Evolutionary conservation across 2,329 filamentous ascomycete species (phyloP), one percentile per base, ranked within the genome.

Genomic region (Arthrobotrys musiformis): DNA sequence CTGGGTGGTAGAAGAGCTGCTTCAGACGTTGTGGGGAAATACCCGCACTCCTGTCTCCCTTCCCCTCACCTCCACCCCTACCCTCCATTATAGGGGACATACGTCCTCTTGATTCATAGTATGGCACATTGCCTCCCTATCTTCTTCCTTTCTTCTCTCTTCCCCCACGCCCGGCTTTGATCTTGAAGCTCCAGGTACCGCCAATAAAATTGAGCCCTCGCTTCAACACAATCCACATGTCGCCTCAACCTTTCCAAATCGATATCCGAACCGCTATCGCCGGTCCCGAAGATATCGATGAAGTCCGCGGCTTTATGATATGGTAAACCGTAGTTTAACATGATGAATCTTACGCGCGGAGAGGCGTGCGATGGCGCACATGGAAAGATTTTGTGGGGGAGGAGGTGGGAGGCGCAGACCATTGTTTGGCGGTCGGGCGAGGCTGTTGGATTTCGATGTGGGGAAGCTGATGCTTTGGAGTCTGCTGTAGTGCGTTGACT

Each of bases 401-500:
- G 58, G 1, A 22, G 37, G 19, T 35, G 66, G n/a, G 54, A 22
- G 4, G 66, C 66, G 24, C 66, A 70, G 7, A 58, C 54, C 66
- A 70, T 70, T 17, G 3, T 42, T 42, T 19, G 40, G 40, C 19
- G n/a, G n/a, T n/a, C n/a, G n/a, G n/a, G n/a, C n/a, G n/a, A n/a
- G n/a, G n/a, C n/a, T n/a, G n/a, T n/a, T n/a, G n/a, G n/a, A n/a
- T 3, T 15, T 19, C 9, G 35, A 40, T 40, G 40, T 1, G 15
- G 33, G 33, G 5, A 8, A 13, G 11, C 13, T 2, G 8, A 13
- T 37, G 33, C 9, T 2, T 2, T 6, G 9, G 33, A 4, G 33
- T 6, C 8, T 37, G 4, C 9, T 8, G 33, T 2, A 37, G 13
- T 37, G 2, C 33, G 30, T 9, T 9, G 30, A 9, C 30, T 9